These are phyloP conservation scores for Pleodorina starrii DNA, from an alignment of 139 green algal genomes.

Conservation along the genomic window DNA sequence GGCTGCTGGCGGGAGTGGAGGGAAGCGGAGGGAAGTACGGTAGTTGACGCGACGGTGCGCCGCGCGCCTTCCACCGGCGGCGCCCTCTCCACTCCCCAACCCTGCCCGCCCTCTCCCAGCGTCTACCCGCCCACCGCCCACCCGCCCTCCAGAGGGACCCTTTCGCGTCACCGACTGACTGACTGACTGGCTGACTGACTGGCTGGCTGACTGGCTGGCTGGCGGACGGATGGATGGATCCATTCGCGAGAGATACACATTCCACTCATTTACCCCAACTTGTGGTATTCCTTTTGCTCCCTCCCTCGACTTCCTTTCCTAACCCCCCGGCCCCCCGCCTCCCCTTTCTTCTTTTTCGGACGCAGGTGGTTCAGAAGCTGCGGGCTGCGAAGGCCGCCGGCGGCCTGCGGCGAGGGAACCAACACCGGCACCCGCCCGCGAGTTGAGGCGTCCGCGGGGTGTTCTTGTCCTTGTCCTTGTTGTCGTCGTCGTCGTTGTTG, in stretches of 20 bases:
- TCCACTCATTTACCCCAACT: background rate
- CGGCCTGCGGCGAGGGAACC: background rate
- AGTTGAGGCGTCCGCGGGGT: too few relatives aligned
- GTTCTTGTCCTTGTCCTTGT: too few relatives aligned
- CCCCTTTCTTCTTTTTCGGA: too few relatives aligned
- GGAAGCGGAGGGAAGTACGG: background rate
- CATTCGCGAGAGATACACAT: background rate
- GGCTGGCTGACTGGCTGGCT: background rate
- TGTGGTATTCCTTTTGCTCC: background rate
- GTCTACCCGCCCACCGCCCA: too few relatives aligned
- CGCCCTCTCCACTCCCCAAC: background rate
- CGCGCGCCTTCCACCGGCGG: background rate
- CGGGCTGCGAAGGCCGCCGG: conserved; percentile 13
- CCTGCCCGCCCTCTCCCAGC: background rate
- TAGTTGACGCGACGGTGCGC: background rate
- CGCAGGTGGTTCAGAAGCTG: conserved; percentile 27
- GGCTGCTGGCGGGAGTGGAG: background rate
- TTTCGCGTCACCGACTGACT: too few relatives aligned
- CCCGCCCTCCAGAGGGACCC: too few relatives aligned
- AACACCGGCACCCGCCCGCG: background rate
- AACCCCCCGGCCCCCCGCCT: background rate
- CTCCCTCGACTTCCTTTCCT: background rate
- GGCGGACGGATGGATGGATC: background rate
- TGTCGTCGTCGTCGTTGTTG: too few relatives aligned
- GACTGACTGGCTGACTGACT: background rate